Evolutionary conservation across 192 early-diverging fungal species (phyloP), one percentile per base, ranked within the genome.

Genomic region (Entomortierella lignicola): DNA sequence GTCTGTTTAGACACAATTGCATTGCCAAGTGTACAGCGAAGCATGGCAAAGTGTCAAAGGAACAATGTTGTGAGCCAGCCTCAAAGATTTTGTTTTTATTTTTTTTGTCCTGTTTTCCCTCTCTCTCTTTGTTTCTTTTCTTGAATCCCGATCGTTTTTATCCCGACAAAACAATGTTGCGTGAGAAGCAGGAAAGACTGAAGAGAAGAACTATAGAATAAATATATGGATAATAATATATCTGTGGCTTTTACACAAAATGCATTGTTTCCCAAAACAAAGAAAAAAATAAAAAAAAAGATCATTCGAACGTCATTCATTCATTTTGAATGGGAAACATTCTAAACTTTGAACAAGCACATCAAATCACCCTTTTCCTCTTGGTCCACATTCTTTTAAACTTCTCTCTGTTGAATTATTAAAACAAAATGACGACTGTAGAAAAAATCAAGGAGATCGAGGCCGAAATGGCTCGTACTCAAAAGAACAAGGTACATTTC

Each of bases 381-480:
- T 34, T 44, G 12, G 44, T 47, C 15, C 44, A 47, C 17, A 47
- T 47, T 47, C 44, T 47, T 37, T 2, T 47, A 47, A 20, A 20
- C 20, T 37, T 39, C n/a, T n/a, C 11, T 10, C 58, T 48, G 4
- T 25, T 47, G 20, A 27, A 31, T 61, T 31, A 0, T 11, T 25
- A 23, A 63, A 20, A 5, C 72, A 77, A 43, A 58, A 79, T 79
- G 75, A 79, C 75, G 66, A 79, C 75, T 54, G 75, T 79, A 42
- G 75, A 79, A 4, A 79, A 79, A 64, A 79, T 79, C 62, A 79
- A 79, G 60, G 75, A 79, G 69, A 79, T 83, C 72, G 82, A 97
- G 89, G 88, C 87, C 88, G 95, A 94, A 83, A 93, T 93, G 92
- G 92, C 92, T 61, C 86, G 89, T 52, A 95, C 95, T 57, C 95